A percentile compares a stretch with the other conserved stretches of the same genome.
Evolutionary conservation across 169 alveolate genomes (phyloP).

Genomic region (Eimeria brunetti): DNA sequence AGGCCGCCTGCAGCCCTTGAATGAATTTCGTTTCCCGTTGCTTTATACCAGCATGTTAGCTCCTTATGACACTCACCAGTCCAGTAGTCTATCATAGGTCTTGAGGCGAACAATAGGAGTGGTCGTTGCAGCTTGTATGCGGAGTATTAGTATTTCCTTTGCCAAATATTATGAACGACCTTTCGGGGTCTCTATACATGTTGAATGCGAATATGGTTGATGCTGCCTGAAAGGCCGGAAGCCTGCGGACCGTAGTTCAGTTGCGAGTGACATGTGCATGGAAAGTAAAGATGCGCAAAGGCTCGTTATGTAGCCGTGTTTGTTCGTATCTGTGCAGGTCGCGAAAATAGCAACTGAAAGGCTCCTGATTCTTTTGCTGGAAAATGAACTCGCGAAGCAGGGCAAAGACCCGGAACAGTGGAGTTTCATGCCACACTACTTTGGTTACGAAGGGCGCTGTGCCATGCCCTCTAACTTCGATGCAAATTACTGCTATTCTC

Average conservation of each 20-base stretch:
- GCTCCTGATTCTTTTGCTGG: slow-evolving; percentile 94
- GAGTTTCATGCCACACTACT: slow-evolving; percentile 95
- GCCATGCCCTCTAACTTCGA: slow-evolving; percentile 98
- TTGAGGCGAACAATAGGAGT: neutral
- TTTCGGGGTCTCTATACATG: neutral
- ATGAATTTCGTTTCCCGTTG: neutral
- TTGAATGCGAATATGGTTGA: neutral
- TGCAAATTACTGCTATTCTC: slow-evolving; percentile 98
- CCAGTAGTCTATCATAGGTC: neutral
- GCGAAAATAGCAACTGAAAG: slow-evolving; percentile 99
- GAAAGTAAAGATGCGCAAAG: neutral
- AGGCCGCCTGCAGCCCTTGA: neutral
- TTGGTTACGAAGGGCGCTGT: slow-evolving; percentile 91
- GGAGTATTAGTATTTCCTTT: neutral
- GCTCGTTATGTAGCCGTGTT: neutral
- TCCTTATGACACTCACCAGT: neutral
- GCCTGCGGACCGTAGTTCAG: neutral
- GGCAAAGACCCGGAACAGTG: slow-evolving; percentile 75
- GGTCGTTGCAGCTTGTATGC: neutral
- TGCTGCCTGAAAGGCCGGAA: neutral
- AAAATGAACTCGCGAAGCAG: slow-evolving; percentile 83
- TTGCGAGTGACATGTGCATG: neutral
- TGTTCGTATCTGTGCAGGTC: slow-evolving; percentile 84
- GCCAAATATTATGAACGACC: neutral
- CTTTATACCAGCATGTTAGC: too few species aligned